Evolutionary conservation across 441 rosid species (phyloP), one percentile per base, ranked within the genome.

Genomic region (Heliophila coronopifolia): DNA sequence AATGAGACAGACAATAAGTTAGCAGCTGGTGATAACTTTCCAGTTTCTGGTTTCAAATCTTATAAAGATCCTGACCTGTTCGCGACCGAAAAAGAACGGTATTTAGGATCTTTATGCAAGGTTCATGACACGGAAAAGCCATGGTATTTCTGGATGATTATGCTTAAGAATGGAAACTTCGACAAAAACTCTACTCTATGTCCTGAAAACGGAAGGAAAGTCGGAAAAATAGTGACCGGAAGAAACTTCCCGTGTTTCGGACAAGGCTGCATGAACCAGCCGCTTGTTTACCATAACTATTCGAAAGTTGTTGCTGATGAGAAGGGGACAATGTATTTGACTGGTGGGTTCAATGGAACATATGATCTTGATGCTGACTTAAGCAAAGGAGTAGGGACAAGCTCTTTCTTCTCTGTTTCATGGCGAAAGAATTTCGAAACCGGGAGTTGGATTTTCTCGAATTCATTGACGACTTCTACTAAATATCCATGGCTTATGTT

Each of bases 401-500:
- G 39, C 20, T 84, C 90, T 6, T 84, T 55, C 66, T 79, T 75
- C 67, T 72, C 79, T 7, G 77, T 81, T 55, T 50, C 53, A 7
- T 84, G 86, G 94, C 24, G 40, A 44, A 84, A 79, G 68, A 68
- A 74, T 54, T 16, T 63, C 52, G 52, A 72, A 61, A 58, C 65
- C 1, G 76, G 76, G 30, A 79, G 89, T 56, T 84, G 87, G 86
- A 53, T 74, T 35, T 84, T 84, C 68, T 51, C 74, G 1, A 75
- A 84, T 46, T 58, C 22, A 15, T 52, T 81, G 65, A 77, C 74
- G 9, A 81, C 83, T 8, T 78, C 77, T 0, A 52, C 50, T 4
- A 81, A 70, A 58, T 81, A 84, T 50, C 90, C 85, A 1, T 79
- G 83, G 85, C 74, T 77, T 9, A 79, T 77, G 94, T 58, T 84